Evolutionary conservation across 768 basidiomycete species (phyloP).

Genomic region (Pleurotus platypus): DNA sequence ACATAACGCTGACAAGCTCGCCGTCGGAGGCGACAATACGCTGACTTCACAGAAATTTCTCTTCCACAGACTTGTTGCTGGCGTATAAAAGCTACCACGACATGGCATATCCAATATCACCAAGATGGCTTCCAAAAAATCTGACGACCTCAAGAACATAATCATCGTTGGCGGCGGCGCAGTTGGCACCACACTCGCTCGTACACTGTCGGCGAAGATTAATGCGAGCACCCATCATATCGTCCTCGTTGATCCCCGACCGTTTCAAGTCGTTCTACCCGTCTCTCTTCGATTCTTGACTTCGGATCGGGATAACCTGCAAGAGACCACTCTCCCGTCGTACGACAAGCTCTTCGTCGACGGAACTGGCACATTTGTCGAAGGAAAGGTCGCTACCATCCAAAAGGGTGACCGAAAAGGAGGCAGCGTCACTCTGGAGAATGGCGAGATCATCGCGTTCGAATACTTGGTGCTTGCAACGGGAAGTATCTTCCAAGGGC

Average conservation of each 20-base stretch:
- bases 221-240: slow-evolving; percentile 44
- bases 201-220: slow-evolving; percentile 47
- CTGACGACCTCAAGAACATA: slow-evolving; percentile 22
- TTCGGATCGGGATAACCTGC: slow-evolving; percentile 36
- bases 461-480: slow-evolving; percentile 55
- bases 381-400: slow-evolving; percentile 27
- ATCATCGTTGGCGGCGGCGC: slow-evolving; percentile 59
- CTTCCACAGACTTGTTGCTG: too few relatives aligned
- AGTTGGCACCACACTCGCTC: slow-evolving; percentile 42
- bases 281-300: slow-evolving; percentile 52
- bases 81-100: too few relatives aligned
- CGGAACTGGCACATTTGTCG: slow-evolving; percentile 40
- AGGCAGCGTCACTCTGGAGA: slow-evolving; percentile 42
- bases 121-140: slow-evolving; percentile 7
- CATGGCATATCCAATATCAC: too few relatives aligned
- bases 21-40: too few relatives aligned
- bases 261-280: slow-evolving; percentile 48
- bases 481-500: slow-evolving; percentile 45
- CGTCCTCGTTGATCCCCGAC: slow-evolving; percentile 48
- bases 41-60: too few relatives aligned
- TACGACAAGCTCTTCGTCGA: slow-evolving; percentile 46
- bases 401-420: slow-evolving; percentile 31
- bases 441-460: slow-evolving; percentile 42
- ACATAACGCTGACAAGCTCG: too few relatives aligned
- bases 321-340: slow-evolving; percentile 44